Base-by-base conservation (phyloP, 164 flowering plant genomes). In the Kalanchoe fedtschenkoi region DNA sequence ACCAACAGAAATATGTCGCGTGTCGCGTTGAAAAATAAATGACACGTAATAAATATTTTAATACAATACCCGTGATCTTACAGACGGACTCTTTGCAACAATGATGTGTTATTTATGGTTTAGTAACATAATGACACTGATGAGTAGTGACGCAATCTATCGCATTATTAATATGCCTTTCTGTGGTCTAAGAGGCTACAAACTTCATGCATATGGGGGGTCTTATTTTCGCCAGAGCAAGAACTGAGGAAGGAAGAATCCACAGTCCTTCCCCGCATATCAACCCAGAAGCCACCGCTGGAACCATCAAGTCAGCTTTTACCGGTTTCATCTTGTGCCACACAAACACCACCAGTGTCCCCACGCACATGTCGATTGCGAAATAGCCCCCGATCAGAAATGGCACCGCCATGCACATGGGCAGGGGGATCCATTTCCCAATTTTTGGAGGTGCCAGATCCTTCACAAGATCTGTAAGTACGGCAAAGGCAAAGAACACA, bases 181-280 rank as follows among this genome's bases (percentile, higher is more conserved):
- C n/a, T n/a, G n/a, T n/a, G n/a, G n/a, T 64, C 62, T 64, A 70
- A 32, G 77, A 69, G 30, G 62, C 24, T 32, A 71, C 24, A 46
- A 82, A 83, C 60, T 72, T 79, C 88, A 81, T 83, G 69, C 88
- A 83, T 24, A 81, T 83, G 3, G 88, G 86, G 24, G 88, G 85
- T 1, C 51, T 70, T 22, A 83, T 60, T 61, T 70, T 79, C 33
- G 80, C 81, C 70, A 83, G 35, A 21, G 85, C 84, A 34, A 83
- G 83, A 60, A 81, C 21, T 0, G 85, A 71, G 28, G 82, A 70
- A 30, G 88, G 88, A 4, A 81, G 78, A 51, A 59, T 71, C 88
- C 88, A 83, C 32, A 81, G 64, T 34, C 88, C 88, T 69, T 83
- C 88, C 7, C 88, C 85, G 58, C 85, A 83, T 6, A 83, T 85